A percentile compares a stretch with the other conserved stretches of the same genome.
phyloP scores from a whole-genome alignment of 768 basidiomycete genomes.

The Lanmaoa rubissima region DNA sequence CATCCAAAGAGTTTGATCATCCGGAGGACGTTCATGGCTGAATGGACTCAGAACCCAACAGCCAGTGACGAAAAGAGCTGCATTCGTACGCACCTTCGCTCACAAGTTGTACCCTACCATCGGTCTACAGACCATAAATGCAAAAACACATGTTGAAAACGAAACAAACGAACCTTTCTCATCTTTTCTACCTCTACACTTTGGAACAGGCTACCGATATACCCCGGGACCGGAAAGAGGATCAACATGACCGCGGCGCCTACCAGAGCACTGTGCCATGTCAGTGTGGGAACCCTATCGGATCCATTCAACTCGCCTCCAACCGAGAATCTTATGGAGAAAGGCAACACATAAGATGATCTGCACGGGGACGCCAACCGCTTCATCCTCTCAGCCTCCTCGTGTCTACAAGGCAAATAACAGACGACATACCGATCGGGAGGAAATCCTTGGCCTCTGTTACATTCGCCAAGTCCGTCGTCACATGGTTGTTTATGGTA shows the following conservation, averaged over 20 bases:
- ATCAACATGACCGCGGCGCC: conserved; percentile 53
- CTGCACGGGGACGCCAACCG: conserved; percentile 2
- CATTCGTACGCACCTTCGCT: conserved; percentile 48
- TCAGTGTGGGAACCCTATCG: conserved; percentile 33
- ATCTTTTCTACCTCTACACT: conserved; percentile 48
- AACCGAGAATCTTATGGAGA: conserved; percentile 6
- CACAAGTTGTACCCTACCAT: conserved; percentile 50
- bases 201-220: conserved; percentile 48
- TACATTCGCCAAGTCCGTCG: conserved; percentile 36
- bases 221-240: conserved; percentile 57
- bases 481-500: conserved; percentile 73
- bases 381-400: conserved; percentile 33
- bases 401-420: conserved; percentile 1
- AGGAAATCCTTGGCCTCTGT: conserved; percentile 17
- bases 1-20: conserved; percentile 75
- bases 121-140: conserved; percentile 23
- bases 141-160: conserved; percentile 31
- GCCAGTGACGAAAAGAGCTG: background rate
- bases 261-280: conserved; percentile 51
- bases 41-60: background rate
- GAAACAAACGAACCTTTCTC: conserved; percentile 34
- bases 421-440: background rate
- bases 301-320: conserved; percentile 1
- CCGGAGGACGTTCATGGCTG: conserved; percentile 54
- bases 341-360: conserved; percentile 2